Conservation (phyloP, 495 filamentous ascomycete genomes). For the Trichoderma reesei region DNA sequence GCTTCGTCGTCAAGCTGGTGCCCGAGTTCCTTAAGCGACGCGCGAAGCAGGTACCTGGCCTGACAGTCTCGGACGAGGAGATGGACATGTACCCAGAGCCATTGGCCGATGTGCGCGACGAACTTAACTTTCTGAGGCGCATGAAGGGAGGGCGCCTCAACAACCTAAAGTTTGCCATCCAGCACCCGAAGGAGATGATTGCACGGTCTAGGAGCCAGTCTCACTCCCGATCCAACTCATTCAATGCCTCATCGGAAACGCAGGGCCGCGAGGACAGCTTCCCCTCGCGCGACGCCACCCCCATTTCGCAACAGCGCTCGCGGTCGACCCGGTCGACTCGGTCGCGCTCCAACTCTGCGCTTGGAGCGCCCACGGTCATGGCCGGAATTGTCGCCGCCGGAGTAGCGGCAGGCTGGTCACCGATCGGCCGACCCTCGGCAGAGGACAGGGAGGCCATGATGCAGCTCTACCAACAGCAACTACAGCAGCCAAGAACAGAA, state of each 20-base stretch:
- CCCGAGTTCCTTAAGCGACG: conserved; percentile 61
- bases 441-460: neutral
- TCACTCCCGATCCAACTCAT: conserved; percentile 61
- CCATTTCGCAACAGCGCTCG: conserved; percentile 60
- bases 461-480: neutral
- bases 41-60: conserved; percentile 33
- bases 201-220: conserved; percentile 60
- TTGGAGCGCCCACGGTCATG: conserved; percentile 78
- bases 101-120: conserved; percentile 64
- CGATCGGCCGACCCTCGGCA: conserved; percentile 49
- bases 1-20: conserved; percentile 53
- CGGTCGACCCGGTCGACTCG: conserved; percentile 65
- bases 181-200: conserved; percentile 66
- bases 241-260: conserved; percentile 44
- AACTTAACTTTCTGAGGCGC: conserved; percentile 79
- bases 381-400: conserved; percentile 81
- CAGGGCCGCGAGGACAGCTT: conserved; percentile 50
- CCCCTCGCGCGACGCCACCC: conserved; percentile 48
- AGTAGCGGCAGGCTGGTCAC: conserved; percentile 78
- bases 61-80: conserved; percentile 66
- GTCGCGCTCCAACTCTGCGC: conserved; percentile 78
- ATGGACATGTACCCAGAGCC: conserved; percentile 62
- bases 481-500: neutral
- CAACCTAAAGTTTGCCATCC: conserved; percentile 73
- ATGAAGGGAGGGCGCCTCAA: conserved; percentile 86